These are phyloP conservation scores for Rhynchosporium graminicola DNA, from an alignment of 2,329 filamentous ascomycete species.

Conservation along the genomic window DNA sequence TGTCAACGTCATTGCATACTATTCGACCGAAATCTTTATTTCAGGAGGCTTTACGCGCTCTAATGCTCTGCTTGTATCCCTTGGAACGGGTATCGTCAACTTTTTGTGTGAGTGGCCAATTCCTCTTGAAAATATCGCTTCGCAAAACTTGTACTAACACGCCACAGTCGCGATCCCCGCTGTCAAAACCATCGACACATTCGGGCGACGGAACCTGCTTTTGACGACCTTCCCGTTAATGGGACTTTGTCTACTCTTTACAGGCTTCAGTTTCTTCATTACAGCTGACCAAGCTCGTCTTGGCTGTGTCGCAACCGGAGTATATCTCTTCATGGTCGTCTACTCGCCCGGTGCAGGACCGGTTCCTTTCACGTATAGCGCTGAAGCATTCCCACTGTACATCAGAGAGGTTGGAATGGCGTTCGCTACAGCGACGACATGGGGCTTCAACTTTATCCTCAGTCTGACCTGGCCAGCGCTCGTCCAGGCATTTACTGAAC, in stretches of 20 bases:
- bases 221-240: slow-evolving; percentile 66
- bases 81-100: slow-evolving; percentile 65
- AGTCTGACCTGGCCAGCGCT: slow-evolving; percentile 41
- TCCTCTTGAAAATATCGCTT: no score
- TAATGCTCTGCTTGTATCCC: slow-evolving; percentile 57
- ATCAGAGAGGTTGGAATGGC: slow-evolving; percentile 64
- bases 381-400: slow-evolving; percentile 60
- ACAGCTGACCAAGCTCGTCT: slow-evolving; percentile 43
- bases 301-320: slow-evolving; percentile 45
- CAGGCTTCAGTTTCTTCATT: slow-evolving; percentile 51
- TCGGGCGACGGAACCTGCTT: slow-evolving; percentile 63
- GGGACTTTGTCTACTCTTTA: slow-evolving; percentile 43
- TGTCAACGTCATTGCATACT: slow-evolving; percentile 59
- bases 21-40: slow-evolving; percentile 61
- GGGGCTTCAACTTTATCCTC: slow-evolving; percentile 47
- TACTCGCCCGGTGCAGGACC: slow-evolving; percentile 63
- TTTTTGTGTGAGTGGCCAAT: slow-evolving; percentile 48
- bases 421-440: slow-evolving; percentile 54
- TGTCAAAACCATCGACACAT: slow-evolving; percentile 67
- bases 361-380: slow-evolving; percentile 63
- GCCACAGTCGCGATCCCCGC: slow-evolving; percentile 54
- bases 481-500: slow-evolving; percentile 23
- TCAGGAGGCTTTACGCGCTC: slow-evolving; percentile 53
- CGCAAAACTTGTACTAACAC: not conserved
- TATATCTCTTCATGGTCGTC: slow-evolving; percentile 40